A percentile compares a stretch with the other conserved stretches of the same genome.
Conservation (phyloP, 2,329 filamentous ascomycete genomes). For the Ceratocystiopsis minuta region DNA sequence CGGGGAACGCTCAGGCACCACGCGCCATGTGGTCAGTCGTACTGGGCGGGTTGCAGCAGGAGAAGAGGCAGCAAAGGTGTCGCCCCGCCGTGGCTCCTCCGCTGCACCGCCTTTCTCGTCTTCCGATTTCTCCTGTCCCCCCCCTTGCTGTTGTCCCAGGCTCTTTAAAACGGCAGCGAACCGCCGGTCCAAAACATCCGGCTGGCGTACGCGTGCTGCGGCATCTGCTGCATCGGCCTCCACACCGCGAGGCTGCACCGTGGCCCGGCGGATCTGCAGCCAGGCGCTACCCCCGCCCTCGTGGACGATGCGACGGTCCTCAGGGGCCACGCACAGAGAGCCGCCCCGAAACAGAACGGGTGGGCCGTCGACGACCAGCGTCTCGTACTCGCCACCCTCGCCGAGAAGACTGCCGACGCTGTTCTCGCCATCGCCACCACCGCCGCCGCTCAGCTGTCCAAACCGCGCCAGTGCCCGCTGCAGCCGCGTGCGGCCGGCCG, state of each 20-base stretch:
- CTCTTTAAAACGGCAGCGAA: conserved; percentile 27
- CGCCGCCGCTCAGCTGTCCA: conserved; percentile 25
- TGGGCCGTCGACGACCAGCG: conserved; percentile 70
- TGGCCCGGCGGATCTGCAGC: conserved; percentile 43
- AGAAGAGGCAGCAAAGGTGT: neutral
- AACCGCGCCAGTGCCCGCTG: conserved; percentile 45
- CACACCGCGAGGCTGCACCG: conserved; percentile 25
- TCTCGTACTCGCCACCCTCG: conserved; percentile 94
- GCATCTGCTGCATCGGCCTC: conserved; percentile 1
- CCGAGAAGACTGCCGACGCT: conserved; percentile 39
- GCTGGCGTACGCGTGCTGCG: conserved; percentile 28
- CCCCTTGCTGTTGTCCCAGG: no score
- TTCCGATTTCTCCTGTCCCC: no score
- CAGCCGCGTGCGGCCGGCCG: conserved; percentile 26
- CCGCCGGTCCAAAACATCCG: conserved; percentile 45
- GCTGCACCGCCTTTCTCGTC: no score
- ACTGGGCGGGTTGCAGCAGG: neutral
- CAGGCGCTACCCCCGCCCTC: conserved; percentile 67
- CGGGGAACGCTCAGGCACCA: conserved; percentile 11
- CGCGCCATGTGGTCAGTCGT: conserved; percentile 11
- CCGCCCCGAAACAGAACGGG: conserved; percentile 40
- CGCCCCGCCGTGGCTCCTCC: no score
- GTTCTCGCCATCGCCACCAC: conserved; percentile 33
- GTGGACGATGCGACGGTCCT: conserved; percentile 31
- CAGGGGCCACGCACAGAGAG: conserved; percentile 43